Evolutionary conservation across 2,329 filamentous ascomycete species (phyloP).

Genomic region (Calonectria hawksworthii): DNA sequence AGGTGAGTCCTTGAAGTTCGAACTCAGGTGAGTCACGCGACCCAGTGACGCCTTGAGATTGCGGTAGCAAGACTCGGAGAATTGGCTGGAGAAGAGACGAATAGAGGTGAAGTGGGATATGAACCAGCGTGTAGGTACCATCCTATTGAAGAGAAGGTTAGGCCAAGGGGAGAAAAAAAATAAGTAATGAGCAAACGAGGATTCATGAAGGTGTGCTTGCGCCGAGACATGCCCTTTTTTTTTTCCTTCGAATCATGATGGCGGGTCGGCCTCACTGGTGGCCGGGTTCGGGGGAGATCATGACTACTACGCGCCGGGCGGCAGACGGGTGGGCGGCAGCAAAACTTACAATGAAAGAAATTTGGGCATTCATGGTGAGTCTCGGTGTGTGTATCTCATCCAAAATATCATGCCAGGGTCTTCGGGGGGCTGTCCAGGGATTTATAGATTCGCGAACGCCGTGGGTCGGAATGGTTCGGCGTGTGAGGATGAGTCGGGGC

Average conservation of each 20-base stretch:
- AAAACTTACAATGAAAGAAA: constrained; percentile 68
- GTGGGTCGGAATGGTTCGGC: constrained; percentile 19
- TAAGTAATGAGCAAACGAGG: neutral
- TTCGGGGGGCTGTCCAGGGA: neutral
- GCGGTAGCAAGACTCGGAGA: constrained; percentile 84
- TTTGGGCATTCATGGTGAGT: constrained; percentile 67
- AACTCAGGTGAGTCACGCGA: constrained; percentile 52
- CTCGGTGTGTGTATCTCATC: constrained; percentile 20
- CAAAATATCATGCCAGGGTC: constrained; percentile 6
- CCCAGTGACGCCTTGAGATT: constrained; percentile 59
- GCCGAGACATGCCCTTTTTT: neutral
- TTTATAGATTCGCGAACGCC: constrained; percentile 25
- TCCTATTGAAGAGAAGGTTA: constrained; percentile 71
- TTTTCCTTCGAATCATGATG: constrained; percentile 13
- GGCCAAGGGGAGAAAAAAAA: neutral
- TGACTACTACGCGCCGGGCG: neutral
- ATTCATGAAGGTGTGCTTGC: neutral
- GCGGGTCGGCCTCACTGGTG: neutral
- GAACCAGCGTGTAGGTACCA: constrained; percentile 87
- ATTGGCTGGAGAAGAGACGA: constrained; percentile 87
- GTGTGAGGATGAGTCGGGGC: constrained; percentile 21
- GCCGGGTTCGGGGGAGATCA: neutral
- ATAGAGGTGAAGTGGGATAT: constrained; percentile 87
- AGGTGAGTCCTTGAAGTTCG: constrained; percentile 61
- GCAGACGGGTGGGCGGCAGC: neutral